These are phyloP conservation scores for Lactifluus echinatus DNA, from an alignment of 768 basidiomycete species.

Conservation along the genomic window DNA sequence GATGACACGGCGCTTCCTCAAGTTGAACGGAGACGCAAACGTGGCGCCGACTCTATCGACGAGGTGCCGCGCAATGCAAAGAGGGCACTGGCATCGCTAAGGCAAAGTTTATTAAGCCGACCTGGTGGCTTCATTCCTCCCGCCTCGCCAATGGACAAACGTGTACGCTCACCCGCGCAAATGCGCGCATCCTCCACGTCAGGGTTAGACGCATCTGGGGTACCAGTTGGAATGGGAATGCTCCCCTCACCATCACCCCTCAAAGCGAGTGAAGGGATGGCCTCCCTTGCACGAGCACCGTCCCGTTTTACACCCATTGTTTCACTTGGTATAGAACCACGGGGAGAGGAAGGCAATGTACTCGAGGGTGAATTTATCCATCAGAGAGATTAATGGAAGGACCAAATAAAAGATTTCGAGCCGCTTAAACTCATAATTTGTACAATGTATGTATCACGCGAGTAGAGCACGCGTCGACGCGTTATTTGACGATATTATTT, in stretches of 20 bases:
- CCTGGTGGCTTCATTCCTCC: conserved; percentile 25
- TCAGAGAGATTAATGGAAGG: no score
- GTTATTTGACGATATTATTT: conserved; percentile 20
- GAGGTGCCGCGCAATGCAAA: conserved; percentile 40
- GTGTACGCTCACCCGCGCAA: conserved; percentile 33
- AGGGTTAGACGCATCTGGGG: background rate
- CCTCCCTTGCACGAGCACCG: background rate
- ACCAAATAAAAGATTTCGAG: no score
- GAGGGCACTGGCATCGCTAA: conserved; percentile 58
- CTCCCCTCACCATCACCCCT: background rate
- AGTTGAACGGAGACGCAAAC: conserved; percentile 23
- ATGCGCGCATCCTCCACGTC: background rate
- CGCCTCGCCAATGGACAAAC: background rate
- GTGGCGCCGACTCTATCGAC: conserved; percentile 19
- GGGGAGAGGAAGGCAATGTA: conserved; percentile 68
- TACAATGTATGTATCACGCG: conserved; percentile 9
- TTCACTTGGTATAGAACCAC: conserved; percentile 43
- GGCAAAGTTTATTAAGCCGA: conserved; percentile 50
- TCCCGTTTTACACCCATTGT: conserved; percentile 33
- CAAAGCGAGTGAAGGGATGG: background rate
- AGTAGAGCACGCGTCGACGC: conserved; percentile 17
- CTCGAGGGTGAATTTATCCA: no score
- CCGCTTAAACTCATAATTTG: background rate
- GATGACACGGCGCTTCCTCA: background rate
- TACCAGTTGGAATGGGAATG: background rate